phyloP scores from a whole-genome alignment of 768 basidiomycete species.

The Termitomyces sp. region DNA sequence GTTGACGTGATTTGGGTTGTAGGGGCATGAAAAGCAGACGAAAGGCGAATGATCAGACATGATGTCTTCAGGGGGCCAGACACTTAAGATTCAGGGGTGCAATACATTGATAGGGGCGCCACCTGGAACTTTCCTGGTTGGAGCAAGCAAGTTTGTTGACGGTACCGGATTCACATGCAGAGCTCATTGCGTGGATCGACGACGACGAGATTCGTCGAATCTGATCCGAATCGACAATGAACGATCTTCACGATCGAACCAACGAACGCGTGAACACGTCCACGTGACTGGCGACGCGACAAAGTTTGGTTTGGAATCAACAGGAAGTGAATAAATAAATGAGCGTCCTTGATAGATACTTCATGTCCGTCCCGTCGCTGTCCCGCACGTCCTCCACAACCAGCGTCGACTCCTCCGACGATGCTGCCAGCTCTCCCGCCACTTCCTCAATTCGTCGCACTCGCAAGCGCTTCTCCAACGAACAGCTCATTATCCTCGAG shows the following conservation, averaged over 20 bases:
- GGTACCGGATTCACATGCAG: neutral
- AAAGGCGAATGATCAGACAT: neutral
- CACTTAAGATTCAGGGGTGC: neutral
- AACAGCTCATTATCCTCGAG: constrained; percentile 68
- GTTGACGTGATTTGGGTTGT: too few species aligned
- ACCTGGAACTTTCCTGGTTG: neutral
- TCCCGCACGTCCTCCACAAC: constrained; percentile 50
- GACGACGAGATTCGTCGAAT: neutral
- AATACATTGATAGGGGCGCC: too few species aligned
- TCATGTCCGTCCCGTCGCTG: constrained; percentile 9
- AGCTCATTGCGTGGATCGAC: neutral
- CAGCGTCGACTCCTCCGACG: constrained; percentile 47
- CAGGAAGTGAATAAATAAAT: constrained; percentile 17
- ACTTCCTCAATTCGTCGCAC: constrained; percentile 44
- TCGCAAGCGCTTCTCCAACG: constrained; percentile 63
- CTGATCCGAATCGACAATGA: neutral
- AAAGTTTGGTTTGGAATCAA: constrained; percentile 20
- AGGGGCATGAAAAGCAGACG: too few species aligned
- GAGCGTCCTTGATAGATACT: neutral
- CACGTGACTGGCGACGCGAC: constrained; percentile 17
- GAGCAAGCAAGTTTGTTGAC: neutral
- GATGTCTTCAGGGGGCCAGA: too few species aligned
- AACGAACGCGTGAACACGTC: constrained; percentile 8
- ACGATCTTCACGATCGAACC: neutral
- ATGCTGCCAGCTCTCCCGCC: constrained; percentile 27